Percentiles rank a stretch among this genome's conserved stretches.
Evolutionary conservation across 108 stramenopile species (phyloP).

Genomic region (Parietichytrium sp.): DNA sequence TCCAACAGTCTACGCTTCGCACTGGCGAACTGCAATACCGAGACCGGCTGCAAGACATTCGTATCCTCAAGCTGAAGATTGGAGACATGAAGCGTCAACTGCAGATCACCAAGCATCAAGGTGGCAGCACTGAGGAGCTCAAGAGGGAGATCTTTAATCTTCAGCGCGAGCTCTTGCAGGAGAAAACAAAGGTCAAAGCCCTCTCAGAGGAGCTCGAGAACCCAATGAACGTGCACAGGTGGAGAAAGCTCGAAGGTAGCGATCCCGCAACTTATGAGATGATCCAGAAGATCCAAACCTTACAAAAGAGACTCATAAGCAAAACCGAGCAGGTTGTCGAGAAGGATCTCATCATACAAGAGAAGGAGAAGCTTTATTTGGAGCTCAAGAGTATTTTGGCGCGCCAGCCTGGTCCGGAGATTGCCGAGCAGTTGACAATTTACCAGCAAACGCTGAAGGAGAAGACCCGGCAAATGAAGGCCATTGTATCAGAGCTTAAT

Average conservation of each 20-base stretch:
- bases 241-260: constrained; percentile 76
- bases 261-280: constrained; percentile 79
- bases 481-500: constrained; percentile 80
- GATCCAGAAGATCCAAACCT: constrained; percentile 80
- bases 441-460: constrained; percentile 76
- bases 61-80: constrained; percentile 70
- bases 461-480: constrained; percentile 75
- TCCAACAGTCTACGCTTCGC: constrained; percentile 70
- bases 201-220: constrained; percentile 78
- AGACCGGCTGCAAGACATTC: constrained; percentile 66
- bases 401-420: constrained; percentile 75
- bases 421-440: constrained; percentile 70
- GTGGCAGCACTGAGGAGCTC: constrained; percentile 59
- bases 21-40: constrained; percentile 73
- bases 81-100: constrained; percentile 69
- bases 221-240: constrained; percentile 81
- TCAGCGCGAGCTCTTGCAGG: constrained; percentile 73
- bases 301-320: constrained; percentile 67
- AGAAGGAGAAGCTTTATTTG: constrained; percentile 71
- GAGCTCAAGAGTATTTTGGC: constrained; percentile 72
- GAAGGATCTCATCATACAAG: constrained; percentile 71
- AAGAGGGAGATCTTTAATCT: constrained; percentile 61
- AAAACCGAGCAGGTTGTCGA: constrained; percentile 79
- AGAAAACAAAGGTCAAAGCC: constrained; percentile 76
- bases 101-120: constrained; percentile 54